phyloP scores from a whole-genome alignment of 805 yeast genomes.

The Ogataea chonburiensis region DNA sequence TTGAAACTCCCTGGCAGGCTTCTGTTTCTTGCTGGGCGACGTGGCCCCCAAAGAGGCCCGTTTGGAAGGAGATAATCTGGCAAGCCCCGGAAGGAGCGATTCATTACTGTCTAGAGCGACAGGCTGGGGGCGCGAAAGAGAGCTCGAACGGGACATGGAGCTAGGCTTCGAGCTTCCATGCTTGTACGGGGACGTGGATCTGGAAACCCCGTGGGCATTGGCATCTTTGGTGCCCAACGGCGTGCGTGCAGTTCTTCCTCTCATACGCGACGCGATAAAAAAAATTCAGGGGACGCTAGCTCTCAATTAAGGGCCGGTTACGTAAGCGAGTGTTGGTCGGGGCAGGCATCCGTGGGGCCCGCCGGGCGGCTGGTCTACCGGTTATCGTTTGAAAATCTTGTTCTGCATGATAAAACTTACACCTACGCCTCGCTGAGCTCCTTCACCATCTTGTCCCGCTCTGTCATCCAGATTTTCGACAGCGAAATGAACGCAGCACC shows the following conservation, averaged over 20 bases:
- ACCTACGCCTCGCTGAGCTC: conserved; percentile 9
- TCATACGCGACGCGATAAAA: conserved; percentile 13
- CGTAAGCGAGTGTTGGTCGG: too few relatives aligned
- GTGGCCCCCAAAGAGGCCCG: conserved; percentile 11
- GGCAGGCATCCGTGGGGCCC: too few relatives aligned
- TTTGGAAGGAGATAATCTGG: conserved; percentile 15
- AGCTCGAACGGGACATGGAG: conserved; percentile 11
- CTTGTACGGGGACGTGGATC: conserved; percentile 12
- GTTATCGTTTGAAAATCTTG: too few relatives aligned
- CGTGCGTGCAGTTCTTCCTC: conserved; percentile 11
- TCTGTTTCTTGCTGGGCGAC: conserved; percentile 17
- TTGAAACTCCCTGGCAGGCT: conserved; percentile 15
- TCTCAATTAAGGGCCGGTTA: too few relatives aligned
- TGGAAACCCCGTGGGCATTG: conserved; percentile 9
- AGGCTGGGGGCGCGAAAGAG: conserved; percentile 9
- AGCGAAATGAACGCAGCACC: conserved; percentile 34
- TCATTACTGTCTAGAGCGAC: conserved; percentile 15
- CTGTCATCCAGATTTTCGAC: conserved; percentile 31
- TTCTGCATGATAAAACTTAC: too few relatives aligned
- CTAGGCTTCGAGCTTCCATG: conserved; percentile 4
- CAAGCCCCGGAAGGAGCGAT: conserved; percentile 7
- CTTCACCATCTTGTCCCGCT: conserved; percentile 22
- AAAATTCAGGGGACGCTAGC: conserved; percentile 9
- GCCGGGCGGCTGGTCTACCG: too few relatives aligned
- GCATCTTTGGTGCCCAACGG: conserved; percentile 14